phyloP scores from a whole-genome alignment of 345 rosid species.

The Theobroma cacao region DNA sequence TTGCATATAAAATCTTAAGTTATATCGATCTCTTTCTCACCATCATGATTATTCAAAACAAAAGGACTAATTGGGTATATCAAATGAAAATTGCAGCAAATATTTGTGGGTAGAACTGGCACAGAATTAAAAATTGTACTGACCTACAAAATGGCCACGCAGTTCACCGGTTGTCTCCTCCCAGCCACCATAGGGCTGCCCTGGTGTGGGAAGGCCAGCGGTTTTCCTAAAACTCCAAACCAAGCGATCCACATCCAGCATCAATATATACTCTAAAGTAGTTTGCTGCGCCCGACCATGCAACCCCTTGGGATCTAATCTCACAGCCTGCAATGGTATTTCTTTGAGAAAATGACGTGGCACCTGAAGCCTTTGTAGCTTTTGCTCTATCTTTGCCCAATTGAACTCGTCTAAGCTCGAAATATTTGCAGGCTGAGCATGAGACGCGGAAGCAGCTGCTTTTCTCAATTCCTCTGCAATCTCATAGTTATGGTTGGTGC shows the following conservation, averaged over 20 bases:
- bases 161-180: conserved; percentile 58
- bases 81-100: too few relatives aligned
- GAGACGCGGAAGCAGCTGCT: not conserved
- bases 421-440: not conserved
- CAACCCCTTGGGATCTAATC: conserved; percentile 53
- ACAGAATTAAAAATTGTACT: not conserved
- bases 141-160: conserved; percentile 93
- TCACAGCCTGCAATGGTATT: conserved; percentile 69
- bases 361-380: conserved; percentile 40
- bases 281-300: conserved; percentile 83
- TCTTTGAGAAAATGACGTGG: conserved; percentile 57
- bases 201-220: conserved; percentile 62
- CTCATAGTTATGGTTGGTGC: not conserved
- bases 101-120: not conserved
- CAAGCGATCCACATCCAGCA: conserved; percentile 73
- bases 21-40: too few relatives aligned
- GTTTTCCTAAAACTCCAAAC: conserved; percentile 81
- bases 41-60: too few relatives aligned
- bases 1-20: too few relatives aligned
- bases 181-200: conserved; percentile 77
- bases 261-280: conserved; percentile 76
- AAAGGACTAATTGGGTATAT: too few relatives aligned
- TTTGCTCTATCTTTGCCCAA: conserved; percentile 67
- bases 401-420: conserved; percentile 36
- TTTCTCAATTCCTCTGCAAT: not conserved